Evolutionary conservation across 1,139 yeast genomes (phyloP), one percentile per base, ranked within the genome.

Genomic region (Suhomyces terraborum): DNA sequence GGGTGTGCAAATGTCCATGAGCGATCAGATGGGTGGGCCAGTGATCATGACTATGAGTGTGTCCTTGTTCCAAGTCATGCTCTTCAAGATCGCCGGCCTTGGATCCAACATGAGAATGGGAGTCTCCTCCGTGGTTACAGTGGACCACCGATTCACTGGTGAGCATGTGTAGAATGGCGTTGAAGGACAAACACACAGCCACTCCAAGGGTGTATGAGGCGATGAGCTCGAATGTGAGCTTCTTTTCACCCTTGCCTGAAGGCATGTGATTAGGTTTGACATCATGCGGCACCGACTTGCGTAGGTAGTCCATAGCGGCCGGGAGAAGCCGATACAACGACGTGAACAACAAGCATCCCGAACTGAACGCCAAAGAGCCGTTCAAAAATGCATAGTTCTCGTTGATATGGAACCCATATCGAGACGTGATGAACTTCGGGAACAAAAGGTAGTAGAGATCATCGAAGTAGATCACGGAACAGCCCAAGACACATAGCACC

Each of bases 91-190:
- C 7, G 21, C 21, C 21, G 26, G 7, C 13, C 27, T 29, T 23
- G 4, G 27, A 8, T 4, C 13, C 29, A 3, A n/a, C 17, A 18
- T 35, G 32, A 9, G 24, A 17, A 10, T 32, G 25, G 9, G 35
- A 18, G 22, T 42, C 75, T 7, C 62, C 66, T 17, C 66, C 68
- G 53, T 89, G 96, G 13, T 80, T 83, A 61, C 97, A 89, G 56
- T 89, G 96, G 0, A 91, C 88, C 21, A 91, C 78, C 22, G 94
- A 83, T 55, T 87, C 88, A 43, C 93, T 80, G 2, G 97, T 88
- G 41, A 83, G 61, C 31, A 80, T 61, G 59, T 91, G 96, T 12
- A 91, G 79, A 0, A 83, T 33, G 19, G 70, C 61, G 58, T 89
- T 89, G 48, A 91, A 66, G 3, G 64, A 49, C 1, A 81, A 61